Evolutionary conservation across 306 rosid species (phyloP).

Genomic region (Quercus robur): DNA sequence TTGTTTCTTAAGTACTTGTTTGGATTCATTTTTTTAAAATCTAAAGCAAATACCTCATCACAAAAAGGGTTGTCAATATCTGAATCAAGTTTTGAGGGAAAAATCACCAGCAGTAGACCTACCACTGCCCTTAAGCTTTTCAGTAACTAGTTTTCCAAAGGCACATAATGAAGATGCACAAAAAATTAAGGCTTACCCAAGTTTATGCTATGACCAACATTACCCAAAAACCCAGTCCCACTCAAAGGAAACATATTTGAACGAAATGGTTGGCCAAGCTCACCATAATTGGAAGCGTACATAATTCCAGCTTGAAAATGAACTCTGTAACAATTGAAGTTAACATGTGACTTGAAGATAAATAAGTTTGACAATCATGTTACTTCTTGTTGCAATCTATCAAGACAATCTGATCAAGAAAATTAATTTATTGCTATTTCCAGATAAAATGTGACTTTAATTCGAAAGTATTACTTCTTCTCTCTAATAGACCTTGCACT

Average conservation of each 20-base stretch:
- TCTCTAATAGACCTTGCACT: not conserved
- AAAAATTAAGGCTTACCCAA: too few species aligned
- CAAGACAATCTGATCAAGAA: not conserved
- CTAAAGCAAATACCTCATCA: conserved; percentile 56
- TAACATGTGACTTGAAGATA: conserved; percentile 44
- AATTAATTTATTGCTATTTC: not conserved
- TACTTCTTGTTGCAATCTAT: not conserved
- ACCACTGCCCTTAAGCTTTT: conserved; percentile 32
- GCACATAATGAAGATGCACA: not conserved
- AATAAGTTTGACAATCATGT: conserved; percentile 6
- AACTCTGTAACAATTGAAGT: conserved; percentile 59
- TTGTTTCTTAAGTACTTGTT: not conserved
- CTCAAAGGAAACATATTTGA: conserved; percentile 82
- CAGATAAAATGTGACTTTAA: not conserved
- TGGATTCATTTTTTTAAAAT: not conserved
- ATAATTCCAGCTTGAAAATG: conserved; percentile 91
- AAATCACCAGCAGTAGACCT: conserved; percentile 71
- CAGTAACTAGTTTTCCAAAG: not conserved
- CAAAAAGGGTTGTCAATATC: conserved; percentile 81
- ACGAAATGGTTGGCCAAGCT: conserved; percentile 45
- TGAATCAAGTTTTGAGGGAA: conserved; percentile 78
- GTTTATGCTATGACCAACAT: too few species aligned
- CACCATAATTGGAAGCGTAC: conserved; percentile 52
- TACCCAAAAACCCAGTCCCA: conserved; percentile 64
- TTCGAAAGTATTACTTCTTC: not conserved